These are phyloP conservation scores for Gentiana straminea DNA, from an alignment of 257 asterid genomes.

Conservation along the genomic window DNA sequence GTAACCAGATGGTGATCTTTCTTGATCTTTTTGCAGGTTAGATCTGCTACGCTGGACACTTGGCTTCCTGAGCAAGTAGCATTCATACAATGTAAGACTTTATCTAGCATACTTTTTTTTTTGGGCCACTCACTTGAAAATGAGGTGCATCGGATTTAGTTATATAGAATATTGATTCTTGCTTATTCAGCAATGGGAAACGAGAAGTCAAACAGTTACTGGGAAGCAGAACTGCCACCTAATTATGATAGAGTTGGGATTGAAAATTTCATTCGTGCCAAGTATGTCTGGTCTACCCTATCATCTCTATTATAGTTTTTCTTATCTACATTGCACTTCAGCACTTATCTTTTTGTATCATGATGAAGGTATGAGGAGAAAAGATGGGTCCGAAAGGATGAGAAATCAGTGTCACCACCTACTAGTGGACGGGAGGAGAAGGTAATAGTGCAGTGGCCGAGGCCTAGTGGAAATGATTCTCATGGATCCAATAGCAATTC, in stretches of 20 bases:
- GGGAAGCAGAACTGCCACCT: slow-evolving; percentile 99
- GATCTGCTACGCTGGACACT: slow-evolving; percentile 99
- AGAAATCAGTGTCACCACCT: slow-evolving; percentile 50
- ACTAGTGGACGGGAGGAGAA: slow-evolving; percentile 58
- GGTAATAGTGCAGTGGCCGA: slow-evolving; percentile 50
- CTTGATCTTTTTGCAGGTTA: slow-evolving; percentile 48
- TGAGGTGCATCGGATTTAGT: slow-evolving; percentile 3
- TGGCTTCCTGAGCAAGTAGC: slow-evolving; percentile 99
- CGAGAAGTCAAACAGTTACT: slow-evolving; percentile 85
- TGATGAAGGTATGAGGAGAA: slow-evolving; percentile 79
- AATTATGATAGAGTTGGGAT: slow-evolving; percentile 98
- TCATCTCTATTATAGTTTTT: slow-evolving; percentile 1
- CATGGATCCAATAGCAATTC: slow-evolving; percentile 38
- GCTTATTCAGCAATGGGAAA: slow-evolving; percentile 83
- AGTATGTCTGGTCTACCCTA: slow-evolving; percentile 38
- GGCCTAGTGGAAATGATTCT: slow-evolving; percentile 53
- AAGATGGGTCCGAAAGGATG: slow-evolving; percentile 85
- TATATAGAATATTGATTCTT: slow-evolving; percentile 2
- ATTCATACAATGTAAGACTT: slow-evolving; percentile 81
- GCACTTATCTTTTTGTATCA: slow-evolving; percentile 11
- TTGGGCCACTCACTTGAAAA: slow-evolving; percentile 2
- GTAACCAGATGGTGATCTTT: not conserved
- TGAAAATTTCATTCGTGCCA: slow-evolving; percentile 98
- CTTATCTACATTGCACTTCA: slow-evolving; percentile 1
- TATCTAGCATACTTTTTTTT: slow-evolving; percentile 1